phyloP scores from a whole-genome alignment of 1,139 yeast genomes.

The Yamadazyma pseudoaaseri region DNA sequence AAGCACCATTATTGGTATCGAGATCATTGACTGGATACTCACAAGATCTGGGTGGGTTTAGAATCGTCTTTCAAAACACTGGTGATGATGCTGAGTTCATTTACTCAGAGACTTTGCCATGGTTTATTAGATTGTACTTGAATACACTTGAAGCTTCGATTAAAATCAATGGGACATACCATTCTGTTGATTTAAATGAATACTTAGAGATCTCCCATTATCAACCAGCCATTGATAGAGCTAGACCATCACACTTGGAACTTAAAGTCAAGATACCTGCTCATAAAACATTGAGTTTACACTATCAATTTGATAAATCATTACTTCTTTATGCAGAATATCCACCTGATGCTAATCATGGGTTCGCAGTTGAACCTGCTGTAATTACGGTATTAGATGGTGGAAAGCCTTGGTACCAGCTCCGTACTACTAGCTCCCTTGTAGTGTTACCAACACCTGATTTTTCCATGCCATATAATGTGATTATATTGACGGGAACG shows the following conservation, averaged over 20 bases:
- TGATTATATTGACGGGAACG: conserved; percentile 89
- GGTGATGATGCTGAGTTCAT: conserved; percentile 46
- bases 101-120: conserved; percentile 84
- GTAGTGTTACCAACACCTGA: conserved; percentile 95
- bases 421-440: conserved; percentile 82
- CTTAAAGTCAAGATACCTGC: conserved; percentile 65
- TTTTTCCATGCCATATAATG: conserved; percentile 98
- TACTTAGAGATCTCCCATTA: conserved; percentile 56
- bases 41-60: conserved; percentile 86
- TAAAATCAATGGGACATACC: conserved; percentile 25
- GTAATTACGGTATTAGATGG: conserved; percentile 54
- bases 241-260: conserved; percentile 83
- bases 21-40: conserved; percentile 91
- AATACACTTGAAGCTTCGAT: conserved; percentile 51
- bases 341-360: conserved; percentile 99
- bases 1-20: conserved; percentile 72
- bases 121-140: conserved; percentile 86
- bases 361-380: conserved; percentile 92
- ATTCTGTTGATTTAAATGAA: conserved; percentile 8
- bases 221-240: conserved; percentile 76
- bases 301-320: conserved; percentile 85
- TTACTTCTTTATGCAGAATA: conserved; percentile 84
- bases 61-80: conserved; percentile 69
- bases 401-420: conserved; percentile 42
- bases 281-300: conserved; percentile 55